These are phyloP conservation scores for Dictyostelium firmibasis DNA, from an alignment of 78 protist genomes.

Conservation along the genomic window DNA sequence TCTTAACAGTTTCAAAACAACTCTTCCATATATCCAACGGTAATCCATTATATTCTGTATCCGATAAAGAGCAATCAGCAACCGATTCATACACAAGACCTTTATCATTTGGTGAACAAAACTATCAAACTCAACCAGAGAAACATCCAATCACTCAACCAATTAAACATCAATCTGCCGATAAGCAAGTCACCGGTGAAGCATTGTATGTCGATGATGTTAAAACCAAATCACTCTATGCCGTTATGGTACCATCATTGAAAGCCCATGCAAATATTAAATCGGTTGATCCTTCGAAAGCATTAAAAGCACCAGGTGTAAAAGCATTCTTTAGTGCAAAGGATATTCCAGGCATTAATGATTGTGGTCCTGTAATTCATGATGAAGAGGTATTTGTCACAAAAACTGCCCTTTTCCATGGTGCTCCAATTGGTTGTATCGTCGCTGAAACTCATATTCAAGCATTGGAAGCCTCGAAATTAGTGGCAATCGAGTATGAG, in stretches of 20 bases:
- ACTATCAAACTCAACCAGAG: constrained; percentile 35
- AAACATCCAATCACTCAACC: constrained; percentile 28
- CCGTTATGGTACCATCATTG: constrained; percentile 74
- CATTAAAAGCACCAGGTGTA: constrained; percentile 80
- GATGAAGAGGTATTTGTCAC: constrained; percentile 91
- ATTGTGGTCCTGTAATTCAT: constrained; percentile 71
- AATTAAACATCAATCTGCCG: constrained; percentile 73
- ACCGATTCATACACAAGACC: not conserved
- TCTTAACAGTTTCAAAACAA: constrained; percentile 13
- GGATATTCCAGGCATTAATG: constrained; percentile 85
- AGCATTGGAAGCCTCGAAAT: constrained; percentile 84
- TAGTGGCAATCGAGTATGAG: constrained; percentile 88
- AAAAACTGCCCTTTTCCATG: constrained; percentile 27
- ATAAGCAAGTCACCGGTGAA: constrained; percentile 88
- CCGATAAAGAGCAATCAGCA: constrained; percentile 1
- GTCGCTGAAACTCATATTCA: constrained; percentile 83
- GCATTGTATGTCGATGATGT: constrained; percentile 89
- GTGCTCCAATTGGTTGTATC: constrained; percentile 90
- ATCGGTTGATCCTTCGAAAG: constrained; percentile 28
- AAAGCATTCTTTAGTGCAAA: constrained; percentile 48
- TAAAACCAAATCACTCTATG: constrained; percentile 46
- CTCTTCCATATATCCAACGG: not conserved
- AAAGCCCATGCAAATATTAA: constrained; percentile 78
- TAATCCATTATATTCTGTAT: not conserved
- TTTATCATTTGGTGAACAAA: constrained; percentile 36